phyloP scores from a whole-genome alignment of 129 eudicot species.

The Tanacetum coccineum region DNA sequence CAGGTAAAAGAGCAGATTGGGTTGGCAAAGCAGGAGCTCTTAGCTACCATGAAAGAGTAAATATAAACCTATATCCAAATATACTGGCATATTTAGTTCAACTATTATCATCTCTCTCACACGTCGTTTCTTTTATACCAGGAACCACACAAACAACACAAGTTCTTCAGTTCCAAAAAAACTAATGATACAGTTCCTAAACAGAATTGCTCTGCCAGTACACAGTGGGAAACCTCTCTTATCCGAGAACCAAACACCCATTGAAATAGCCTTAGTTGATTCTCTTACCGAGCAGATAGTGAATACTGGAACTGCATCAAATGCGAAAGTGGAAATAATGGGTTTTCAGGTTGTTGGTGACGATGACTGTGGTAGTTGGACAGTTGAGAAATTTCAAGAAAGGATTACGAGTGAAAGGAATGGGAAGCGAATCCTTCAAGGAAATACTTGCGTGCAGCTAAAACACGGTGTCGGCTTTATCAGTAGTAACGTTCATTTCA shows the following conservation, averaged over 20 bases:
- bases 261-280: slow-evolving; percentile 46
- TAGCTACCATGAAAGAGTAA: slow-evolving; percentile 30
- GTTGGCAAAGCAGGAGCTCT: slow-evolving; percentile 20
- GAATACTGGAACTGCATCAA: slow-evolving; percentile 44
- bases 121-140: slow-evolving; percentile 18
- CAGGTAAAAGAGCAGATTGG: slow-evolving; percentile 28
- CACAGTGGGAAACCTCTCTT: slow-evolving; percentile 43
- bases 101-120: slow-evolving; percentile 13
- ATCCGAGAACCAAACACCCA: slow-evolving; percentile 31
- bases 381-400: slow-evolving; percentile 35
- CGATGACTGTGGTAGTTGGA: slow-evolving; percentile 40
- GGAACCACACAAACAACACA: slow-evolving; percentile 29
- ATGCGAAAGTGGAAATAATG: slow-evolving; percentile 46
- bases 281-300: slow-evolving; percentile 38
- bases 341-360: slow-evolving; percentile 40
- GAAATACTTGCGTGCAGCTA: slow-evolving; percentile 35
- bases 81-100: neutral
- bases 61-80: slow-evolving; percentile 7
- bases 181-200: slow-evolving; percentile 36
- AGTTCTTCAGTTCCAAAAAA: slow-evolving; percentile 24
- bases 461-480: slow-evolving; percentile 41
- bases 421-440: slow-evolving; percentile 46
- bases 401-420: slow-evolving; percentile 37
- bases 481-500: slow-evolving; percentile 30
- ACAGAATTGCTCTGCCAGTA: slow-evolving; percentile 27